Conservation (phyloP, 495 filamentous ascomycete genomes). For the Astrothelium subdiscretum region DNA sequence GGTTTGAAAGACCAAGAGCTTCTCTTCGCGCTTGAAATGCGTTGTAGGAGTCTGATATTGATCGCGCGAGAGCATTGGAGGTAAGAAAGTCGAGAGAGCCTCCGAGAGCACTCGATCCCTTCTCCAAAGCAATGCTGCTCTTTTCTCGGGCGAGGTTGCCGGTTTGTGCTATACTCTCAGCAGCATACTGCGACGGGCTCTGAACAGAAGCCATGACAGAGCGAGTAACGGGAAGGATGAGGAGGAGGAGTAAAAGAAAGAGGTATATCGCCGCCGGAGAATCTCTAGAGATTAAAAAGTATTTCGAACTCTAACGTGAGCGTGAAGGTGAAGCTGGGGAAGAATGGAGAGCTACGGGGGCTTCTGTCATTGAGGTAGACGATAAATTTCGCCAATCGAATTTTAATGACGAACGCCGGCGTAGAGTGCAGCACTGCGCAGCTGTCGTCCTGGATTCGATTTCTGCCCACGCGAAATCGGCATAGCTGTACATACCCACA, state of each 20-base stretch:
- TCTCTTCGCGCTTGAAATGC: constrained; percentile 77
- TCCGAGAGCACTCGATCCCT: constrained; percentile 28
- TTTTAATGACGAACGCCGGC: background rate
- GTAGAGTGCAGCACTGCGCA: background rate
- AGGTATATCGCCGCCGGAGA: background rate
- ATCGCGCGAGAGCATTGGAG: constrained; percentile 57
- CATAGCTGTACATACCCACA: no score
- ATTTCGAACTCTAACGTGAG: no score
- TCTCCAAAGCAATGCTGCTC: constrained; percentile 26
- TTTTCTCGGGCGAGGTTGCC: background rate
- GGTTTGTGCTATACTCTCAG: background rate
- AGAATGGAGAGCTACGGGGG: background rate
- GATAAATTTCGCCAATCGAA: background rate
- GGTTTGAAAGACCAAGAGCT: constrained; percentile 79
- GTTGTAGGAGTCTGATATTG: constrained; percentile 64
- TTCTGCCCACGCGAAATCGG: no score
- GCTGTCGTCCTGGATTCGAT: background rate
- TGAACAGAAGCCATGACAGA: background rate
- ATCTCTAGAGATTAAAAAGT: background rate
- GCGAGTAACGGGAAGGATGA: background rate
- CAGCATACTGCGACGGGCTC: background rate
- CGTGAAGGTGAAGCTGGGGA: background rate
- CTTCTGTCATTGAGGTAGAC: background rate
- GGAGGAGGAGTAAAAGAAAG: background rate
- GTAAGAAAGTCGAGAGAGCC: constrained; percentile 51